Evolutionary conservation across 1,284 basidiomycete species (phyloP), one percentile per base, ranked within the genome.

Genomic region (Inonotus hispidus): DNA sequence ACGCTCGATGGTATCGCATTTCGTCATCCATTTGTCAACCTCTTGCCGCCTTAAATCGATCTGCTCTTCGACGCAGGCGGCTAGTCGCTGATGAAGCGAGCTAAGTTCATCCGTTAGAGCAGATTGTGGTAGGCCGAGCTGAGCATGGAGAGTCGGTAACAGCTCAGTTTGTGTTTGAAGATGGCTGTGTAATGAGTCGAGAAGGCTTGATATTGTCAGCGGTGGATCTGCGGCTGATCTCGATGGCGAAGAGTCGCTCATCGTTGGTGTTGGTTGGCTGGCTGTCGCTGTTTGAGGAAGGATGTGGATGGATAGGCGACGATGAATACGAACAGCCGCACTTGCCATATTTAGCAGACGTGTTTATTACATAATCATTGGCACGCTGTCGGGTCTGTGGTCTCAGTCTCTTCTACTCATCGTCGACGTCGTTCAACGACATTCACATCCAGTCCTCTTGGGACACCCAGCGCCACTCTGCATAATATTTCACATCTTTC

Each of bases 171-270:
- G 89, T 1, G 84, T 76, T 70, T 87, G 87, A 1, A 92, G 75
- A 69, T 90, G 87, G 11, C 84, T 81, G 66, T 92, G 89, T 25
- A 92, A 72, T n/a, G 87, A 86, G 70, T 88, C 83, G 7, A 92
- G 77, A 8, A 92, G 77, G 10, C 86, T 78, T 53, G 86, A 88
- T 53, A 86, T 64, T 25, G 73, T 69, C 62, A 75, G 66, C 56
- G 72, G 74, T 57, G 71, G 21, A n/a, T 64, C 59, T 25, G 43
- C 37, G 0, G 32, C n/a, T 38, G 55, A 45, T 32, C 39, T 60
- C n/a, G 62, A 46, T n/a, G 62, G 54, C 50, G 62, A 61, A n/a
- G 60, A 60, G 47, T 39, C 49, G 19, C 35, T 39, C 35, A 50
- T 55, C 43, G 52, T 25, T 25, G n/a, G 25, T 43, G 19, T 25